Evolutionary conservation across 2,329 filamentous ascomycete species (phyloP).

Genomic region (Aspergillus hortae): DNA sequence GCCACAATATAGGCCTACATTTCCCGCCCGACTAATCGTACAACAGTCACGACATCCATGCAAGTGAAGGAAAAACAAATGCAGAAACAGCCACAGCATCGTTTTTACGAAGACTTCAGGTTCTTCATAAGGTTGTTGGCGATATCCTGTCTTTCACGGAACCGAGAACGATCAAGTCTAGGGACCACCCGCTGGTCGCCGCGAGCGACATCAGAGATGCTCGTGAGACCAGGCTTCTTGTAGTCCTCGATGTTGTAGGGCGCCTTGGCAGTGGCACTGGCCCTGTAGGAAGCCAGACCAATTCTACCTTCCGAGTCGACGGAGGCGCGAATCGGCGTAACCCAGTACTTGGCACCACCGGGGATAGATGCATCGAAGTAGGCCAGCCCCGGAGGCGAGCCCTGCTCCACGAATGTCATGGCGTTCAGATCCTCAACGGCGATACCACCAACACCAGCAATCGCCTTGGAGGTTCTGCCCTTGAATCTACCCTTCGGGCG

Average conservation of each 20-base stretch:
- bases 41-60: constrained; percentile 18
- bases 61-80: background rate
- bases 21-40: constrained; percentile 32
- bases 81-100: background rate
- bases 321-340: constrained; percentile 45
- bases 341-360: constrained; percentile 53
- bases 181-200: constrained; percentile 25
- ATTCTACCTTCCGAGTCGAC: constrained; percentile 46
- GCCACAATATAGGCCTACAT: constrained; percentile 26
- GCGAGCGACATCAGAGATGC: constrained; percentile 24
- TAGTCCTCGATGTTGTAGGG: constrained; percentile 36
- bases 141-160: constrained; percentile 19
- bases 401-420: constrained; percentile 30
- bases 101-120: constrained; percentile 18
- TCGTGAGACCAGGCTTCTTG: constrained; percentile 24
- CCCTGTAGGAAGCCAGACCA: constrained; percentile 33
- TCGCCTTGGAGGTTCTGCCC: constrained; percentile 29
- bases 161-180: constrained; percentile 26
- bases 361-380: constrained; percentile 42
- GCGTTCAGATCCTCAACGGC: constrained; percentile 37
- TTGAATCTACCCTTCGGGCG: constrained; percentile 41
- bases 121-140: constrained; percentile 30
- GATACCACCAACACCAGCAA: constrained; percentile 41
- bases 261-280: constrained; percentile 30
- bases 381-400: constrained; percentile 40